Evolutionary conservation across 495 filamentous ascomycete species (phyloP).

Genomic region (Amphirosellinia nigrospora): DNA sequence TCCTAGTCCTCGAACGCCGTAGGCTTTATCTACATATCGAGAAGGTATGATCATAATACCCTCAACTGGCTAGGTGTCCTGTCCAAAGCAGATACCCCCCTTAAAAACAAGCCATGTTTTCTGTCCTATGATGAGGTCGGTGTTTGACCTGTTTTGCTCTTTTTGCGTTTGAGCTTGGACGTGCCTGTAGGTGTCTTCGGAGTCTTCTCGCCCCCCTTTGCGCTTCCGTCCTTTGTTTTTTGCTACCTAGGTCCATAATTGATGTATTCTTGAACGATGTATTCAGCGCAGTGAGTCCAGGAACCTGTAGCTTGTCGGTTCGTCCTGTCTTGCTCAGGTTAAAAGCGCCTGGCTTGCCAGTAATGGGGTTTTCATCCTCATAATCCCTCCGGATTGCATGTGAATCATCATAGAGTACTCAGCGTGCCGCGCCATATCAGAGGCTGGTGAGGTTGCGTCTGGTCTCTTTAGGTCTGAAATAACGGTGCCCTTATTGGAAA

Average conservation of each 20-base stretch:
- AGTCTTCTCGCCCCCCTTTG: constrained; percentile 50
- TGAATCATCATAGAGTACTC: constrained; percentile 72
- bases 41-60: neutral
- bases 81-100: too few species aligned
- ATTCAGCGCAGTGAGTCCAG: constrained; percentile 40
- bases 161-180: constrained; percentile 61
- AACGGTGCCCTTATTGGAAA: constrained; percentile 37
- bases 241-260: constrained; percentile 39
- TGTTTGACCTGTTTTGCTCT: constrained; percentile 57
- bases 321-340: constrained; percentile 69
- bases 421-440: constrained; percentile 54
- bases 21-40: neutral
- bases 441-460: constrained; percentile 45
- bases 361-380: constrained; percentile 90
- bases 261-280: constrained; percentile 45
- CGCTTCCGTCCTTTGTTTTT: constrained; percentile 38
- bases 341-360: constrained; percentile 87
- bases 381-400: constrained; percentile 74
- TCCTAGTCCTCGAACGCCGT: constrained; percentile 13
- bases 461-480: neutral
- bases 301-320: constrained; percentile 46
- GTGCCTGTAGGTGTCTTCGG: constrained; percentile 54
- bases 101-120: neutral
- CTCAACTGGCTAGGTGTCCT: too few species aligned
- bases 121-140: constrained; percentile 33